These are phyloP conservation scores for Aegilops bicornis DNA, from an alignment of 176 grass and related monocot species.

Conservation along the genomic window DNA sequence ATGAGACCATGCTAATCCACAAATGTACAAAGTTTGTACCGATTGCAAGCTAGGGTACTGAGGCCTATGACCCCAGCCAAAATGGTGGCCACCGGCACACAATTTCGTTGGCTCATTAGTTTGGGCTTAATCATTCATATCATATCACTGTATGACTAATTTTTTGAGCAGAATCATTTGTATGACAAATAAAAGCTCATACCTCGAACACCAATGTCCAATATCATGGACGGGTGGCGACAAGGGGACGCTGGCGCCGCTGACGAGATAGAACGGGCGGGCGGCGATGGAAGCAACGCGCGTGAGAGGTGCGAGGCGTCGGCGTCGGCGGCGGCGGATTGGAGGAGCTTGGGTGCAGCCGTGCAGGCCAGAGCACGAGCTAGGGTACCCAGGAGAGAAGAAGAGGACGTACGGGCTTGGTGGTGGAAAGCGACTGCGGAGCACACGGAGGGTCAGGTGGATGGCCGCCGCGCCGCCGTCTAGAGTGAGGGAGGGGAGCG, in stretches of 20 bases:
- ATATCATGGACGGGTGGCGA: not conserved
- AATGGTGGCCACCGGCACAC: not conserved
- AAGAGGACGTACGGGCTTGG: not conserved
- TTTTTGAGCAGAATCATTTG: too few relatives aligned
- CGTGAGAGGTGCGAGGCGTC: not conserved
- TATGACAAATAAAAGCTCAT: not conserved
- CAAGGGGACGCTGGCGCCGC: too few relatives aligned
- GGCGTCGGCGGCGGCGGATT: not conserved
- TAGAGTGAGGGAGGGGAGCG: not conserved
- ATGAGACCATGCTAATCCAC: not conserved
- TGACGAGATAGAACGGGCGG: too few relatives aligned
- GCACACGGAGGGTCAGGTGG: not conserved
- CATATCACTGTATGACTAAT: not conserved
- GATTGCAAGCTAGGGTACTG: not conserved
- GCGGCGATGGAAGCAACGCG: not conserved
- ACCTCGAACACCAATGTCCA: not conserved
- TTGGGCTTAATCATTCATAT: not conserved
- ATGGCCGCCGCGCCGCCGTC: not conserved
- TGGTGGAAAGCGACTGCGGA: not conserved
- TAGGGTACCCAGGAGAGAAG: not conserved
- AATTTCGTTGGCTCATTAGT: not conserved
- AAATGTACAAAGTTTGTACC: not conserved
- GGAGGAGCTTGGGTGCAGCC: not conserved
- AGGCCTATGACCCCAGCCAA: not conserved
- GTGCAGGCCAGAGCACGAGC: not conserved